phyloP scores from a whole-genome alignment of 345 rosid species.

The Euphorbia tirucalli region DNA sequence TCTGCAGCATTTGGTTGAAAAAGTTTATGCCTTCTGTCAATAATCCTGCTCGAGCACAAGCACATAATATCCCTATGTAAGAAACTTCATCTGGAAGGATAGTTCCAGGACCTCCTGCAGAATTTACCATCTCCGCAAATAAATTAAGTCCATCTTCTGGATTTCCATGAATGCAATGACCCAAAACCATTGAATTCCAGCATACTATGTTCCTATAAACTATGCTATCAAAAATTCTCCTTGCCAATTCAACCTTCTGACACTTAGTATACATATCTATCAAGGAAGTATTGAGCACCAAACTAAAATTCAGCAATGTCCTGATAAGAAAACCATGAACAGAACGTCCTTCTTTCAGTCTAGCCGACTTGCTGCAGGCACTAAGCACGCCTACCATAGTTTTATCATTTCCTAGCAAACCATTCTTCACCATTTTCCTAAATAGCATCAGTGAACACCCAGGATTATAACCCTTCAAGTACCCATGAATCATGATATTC shows the following conservation, averaged over 20 bases:
- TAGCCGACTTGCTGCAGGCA: constrained; percentile 64
- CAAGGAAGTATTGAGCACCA: constrained; percentile 48
- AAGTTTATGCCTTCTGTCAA: constrained; percentile 46
- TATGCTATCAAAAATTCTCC: constrained; percentile 45
- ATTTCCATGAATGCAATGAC: constrained; percentile 69
- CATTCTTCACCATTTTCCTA: constrained; percentile 47
- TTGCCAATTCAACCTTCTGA: constrained; percentile 49
- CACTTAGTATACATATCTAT: constrained; percentile 66
- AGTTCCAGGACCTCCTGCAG: no score
- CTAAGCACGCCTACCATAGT: constrained; percentile 44
- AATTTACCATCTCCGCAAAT: constrained; percentile 39
- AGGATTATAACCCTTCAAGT: constrained; percentile 31
- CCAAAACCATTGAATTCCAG: constrained; percentile 81
- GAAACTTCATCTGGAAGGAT: constrained; percentile 55
- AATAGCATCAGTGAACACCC: constrained; percentile 46
- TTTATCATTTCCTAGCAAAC: constrained; percentile 37
- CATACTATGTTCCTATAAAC: constrained; percentile 43
- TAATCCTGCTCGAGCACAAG: constrained; percentile 54
- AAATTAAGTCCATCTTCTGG: constrained; percentile 56
- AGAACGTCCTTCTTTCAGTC: constrained; percentile 67
- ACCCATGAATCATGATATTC: constrained; percentile 62
- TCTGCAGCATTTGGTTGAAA: constrained; percentile 45
- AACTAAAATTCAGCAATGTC: constrained; percentile 24
- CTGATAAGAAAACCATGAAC: constrained; percentile 54
- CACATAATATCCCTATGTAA: constrained; percentile 56